Conservation (phyloP, 768 basidiomycete species). For the Cystobasidium ongulense region DNA sequence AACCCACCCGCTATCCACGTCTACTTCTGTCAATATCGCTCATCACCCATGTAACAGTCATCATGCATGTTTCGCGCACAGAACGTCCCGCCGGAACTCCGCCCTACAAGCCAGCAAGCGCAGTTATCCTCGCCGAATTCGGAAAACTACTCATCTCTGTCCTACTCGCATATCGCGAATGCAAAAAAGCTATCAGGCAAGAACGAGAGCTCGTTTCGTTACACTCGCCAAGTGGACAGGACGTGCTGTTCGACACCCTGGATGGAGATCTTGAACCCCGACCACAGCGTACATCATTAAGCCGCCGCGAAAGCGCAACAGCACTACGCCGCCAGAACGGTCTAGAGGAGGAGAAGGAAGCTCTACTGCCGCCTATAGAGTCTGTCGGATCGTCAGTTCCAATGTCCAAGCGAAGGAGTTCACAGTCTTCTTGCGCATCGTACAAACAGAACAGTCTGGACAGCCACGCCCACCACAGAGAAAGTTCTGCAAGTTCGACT, state of each 20-base stretch:
- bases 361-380: neutral
- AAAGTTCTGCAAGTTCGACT: neutral
- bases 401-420: neutral
- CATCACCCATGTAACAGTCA: conserved; percentile 4
- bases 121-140: conserved; percentile 20
- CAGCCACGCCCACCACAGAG: neutral
- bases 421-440: neutral
- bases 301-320: neutral
- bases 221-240: neutral
- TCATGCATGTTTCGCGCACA: conserved; percentile 28
- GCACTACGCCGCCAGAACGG: neutral
- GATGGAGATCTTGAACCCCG: neutral
- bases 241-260: neutral
- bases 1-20: neutral
- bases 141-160: conserved; percentile 14
- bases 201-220: neutral
- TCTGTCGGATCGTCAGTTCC: neutral
- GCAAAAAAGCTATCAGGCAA: neutral
- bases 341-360: neutral
- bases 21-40: too few species aligned
- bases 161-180: conserved; percentile 3
- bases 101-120: conserved; percentile 24
- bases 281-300: neutral
- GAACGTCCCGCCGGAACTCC: conserved; percentile 10
- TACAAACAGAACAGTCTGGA: neutral